A percentile compares a stretch with the other conserved stretches of the same genome.
Conservation (phyloP, 495 filamentous ascomycete genomes). For the Hypoxylon lienhwacheense region DNA sequence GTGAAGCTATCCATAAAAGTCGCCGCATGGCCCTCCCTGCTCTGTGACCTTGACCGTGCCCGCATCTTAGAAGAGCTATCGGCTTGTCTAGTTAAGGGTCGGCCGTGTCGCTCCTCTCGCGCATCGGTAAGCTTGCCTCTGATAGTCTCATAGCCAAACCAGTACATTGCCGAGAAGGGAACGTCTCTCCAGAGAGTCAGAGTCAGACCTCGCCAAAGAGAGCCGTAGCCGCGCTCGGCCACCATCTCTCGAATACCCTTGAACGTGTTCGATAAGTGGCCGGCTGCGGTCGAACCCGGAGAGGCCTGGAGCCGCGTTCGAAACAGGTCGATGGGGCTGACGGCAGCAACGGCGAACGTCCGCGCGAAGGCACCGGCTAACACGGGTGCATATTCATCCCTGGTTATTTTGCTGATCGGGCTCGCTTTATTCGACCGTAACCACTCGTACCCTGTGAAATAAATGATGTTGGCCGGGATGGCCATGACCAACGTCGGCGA, state of each 20-base stretch:
- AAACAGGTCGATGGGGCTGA: conserved; percentile 94
- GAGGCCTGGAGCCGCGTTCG: conserved; percentile 87
- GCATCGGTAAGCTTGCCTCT: conserved; percentile 65
- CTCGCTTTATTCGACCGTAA: conserved; percentile 70
- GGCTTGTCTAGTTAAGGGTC: conserved; percentile 36
- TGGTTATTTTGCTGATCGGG: conserved; percentile 62
- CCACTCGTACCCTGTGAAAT: conserved; percentile 98
- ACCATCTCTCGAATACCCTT: conserved; percentile 79
- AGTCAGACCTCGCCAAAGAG: conserved; percentile 90
- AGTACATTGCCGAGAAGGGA: conserved; percentile 95
- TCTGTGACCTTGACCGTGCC: conserved; percentile 52
- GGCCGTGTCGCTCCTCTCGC: conserved; percentile 55
- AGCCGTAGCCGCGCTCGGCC: conserved; percentile 67
- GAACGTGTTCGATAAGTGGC: conserved; percentile 71
- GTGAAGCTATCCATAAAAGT: conserved; percentile 88
- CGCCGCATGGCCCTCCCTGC: conserved; percentile 60
- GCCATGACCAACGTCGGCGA: conserved; percentile 93
- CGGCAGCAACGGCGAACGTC: conserved; percentile 75
- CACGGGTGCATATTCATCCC: conserved; percentile 74
- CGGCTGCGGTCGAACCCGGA: conserved; percentile 54
- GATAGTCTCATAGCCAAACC: conserved; percentile 92
- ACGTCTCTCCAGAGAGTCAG: conserved; percentile 96
- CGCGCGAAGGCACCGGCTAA: conserved; percentile 78
- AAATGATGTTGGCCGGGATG: conserved; percentile 94
- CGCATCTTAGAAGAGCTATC: conserved; percentile 33